phyloP scores from a whole-genome alignment of 768 basidiomycete genomes.

The Leccinellum albellum region DNA sequence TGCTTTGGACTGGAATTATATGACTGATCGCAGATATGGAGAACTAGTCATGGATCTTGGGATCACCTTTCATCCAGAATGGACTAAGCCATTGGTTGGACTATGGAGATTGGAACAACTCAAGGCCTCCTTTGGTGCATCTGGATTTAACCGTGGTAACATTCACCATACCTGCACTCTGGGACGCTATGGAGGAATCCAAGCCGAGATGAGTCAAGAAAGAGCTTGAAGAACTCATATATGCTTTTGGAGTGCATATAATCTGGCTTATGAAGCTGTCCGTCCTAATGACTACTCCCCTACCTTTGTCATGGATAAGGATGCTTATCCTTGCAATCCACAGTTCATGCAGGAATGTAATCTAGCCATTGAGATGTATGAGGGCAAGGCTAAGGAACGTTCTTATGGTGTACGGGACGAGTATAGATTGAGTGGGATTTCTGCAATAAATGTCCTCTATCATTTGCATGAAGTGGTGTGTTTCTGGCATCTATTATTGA shows the following conservation, averaged over 20 bases:
- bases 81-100: too few relatives aligned
- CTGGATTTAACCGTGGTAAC: background rate
- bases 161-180: background rate
- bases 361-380: background rate
- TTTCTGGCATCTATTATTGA: background rate
- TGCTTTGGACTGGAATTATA: too few relatives aligned
- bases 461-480: background rate
- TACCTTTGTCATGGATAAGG: background rate
- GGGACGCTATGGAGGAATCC: background rate
- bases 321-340: background rate
- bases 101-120: background rate
- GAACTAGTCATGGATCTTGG: background rate
- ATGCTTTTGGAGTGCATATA: background rate
- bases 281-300: background rate
- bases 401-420: conserved; percentile 6
- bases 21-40: background rate
- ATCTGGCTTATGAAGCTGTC: background rate
- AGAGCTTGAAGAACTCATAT: background rate
- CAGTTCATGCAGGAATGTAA: background rate
- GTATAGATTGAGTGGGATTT: conserved; percentile 4
- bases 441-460: background rate
- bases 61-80: background rate
- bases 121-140: background rate
- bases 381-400: background rate
- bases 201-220: background rate